Evolutionary conservation across 352 stramenopile genomes (phyloP).

Genomic region (Ophiocytium majus): DNA sequence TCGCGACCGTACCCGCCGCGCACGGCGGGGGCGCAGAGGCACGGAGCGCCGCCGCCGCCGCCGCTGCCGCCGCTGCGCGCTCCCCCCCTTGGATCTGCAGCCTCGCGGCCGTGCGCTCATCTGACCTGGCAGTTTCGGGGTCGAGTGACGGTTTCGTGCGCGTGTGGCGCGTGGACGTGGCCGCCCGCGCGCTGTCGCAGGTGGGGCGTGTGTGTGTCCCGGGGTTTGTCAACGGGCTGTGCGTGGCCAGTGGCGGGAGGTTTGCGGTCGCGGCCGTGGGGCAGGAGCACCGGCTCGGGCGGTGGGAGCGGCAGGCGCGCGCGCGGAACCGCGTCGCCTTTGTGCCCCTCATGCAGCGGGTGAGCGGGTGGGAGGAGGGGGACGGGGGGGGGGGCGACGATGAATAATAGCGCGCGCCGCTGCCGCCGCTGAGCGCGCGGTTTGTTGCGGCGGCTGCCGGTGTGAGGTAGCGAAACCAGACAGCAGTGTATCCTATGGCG

Average conservation of each 20-base stretch:
- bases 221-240: slow-evolving; percentile 65
- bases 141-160: slow-evolving; percentile 82
- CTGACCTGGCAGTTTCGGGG: slow-evolving; percentile 82
- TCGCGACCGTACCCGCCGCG: slow-evolving; percentile 72
- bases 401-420: not conserved
- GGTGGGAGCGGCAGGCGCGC: slow-evolving; percentile 78
- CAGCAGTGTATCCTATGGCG: too few relatives aligned
- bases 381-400: not conserved
- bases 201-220: slow-evolving; percentile 71
- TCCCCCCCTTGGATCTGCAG: slow-evolving; percentile 81
- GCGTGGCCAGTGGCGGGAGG: slow-evolving; percentile 63
- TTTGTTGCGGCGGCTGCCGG: too few relatives aligned
- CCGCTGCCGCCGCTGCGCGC: too few relatives aligned
- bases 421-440: too few relatives aligned
- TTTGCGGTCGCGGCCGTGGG: slow-evolving; percentile 82
- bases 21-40: slow-evolving; percentile 76
- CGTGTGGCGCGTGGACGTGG: slow-evolving; percentile 79
- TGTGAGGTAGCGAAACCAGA: too few relatives aligned
- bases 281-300: slow-evolving; percentile 84
- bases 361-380: not conserved
- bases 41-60: slow-evolving; percentile 57
- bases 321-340: slow-evolving; percentile 83
- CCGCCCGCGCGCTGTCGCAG: slow-evolving; percentile 65
- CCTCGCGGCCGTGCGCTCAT: slow-evolving; percentile 77
- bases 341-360: slow-evolving; percentile 67